These are phyloP conservation scores for Fusarium veterinarium DNA, from an alignment of 2,329 filamentous ascomycete species.

Conservation along the genomic window DNA sequence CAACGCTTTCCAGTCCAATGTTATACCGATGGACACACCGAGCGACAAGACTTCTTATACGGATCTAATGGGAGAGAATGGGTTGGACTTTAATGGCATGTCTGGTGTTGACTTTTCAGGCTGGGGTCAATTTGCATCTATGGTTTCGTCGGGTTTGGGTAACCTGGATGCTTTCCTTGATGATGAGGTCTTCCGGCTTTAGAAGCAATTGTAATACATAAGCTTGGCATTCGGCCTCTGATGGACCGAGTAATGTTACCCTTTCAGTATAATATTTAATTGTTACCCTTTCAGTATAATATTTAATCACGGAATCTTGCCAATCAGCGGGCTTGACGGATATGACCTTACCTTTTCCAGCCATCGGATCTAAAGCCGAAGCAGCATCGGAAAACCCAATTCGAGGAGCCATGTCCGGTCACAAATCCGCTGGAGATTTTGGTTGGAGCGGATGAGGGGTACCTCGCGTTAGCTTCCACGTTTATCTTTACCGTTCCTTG, in stretches of 20 bases:
- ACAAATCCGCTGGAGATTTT: constrained; percentile 7
- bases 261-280: not conserved
- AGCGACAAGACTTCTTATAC: constrained; percentile 38
- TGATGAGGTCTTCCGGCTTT: constrained; percentile 36
- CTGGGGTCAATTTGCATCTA: constrained; percentile 42
- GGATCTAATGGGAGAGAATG: constrained; percentile 32
- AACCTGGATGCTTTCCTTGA: constrained; percentile 41
- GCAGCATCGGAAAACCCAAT: constrained; percentile 7
- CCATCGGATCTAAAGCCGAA: constrained; percentile 10
- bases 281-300: not conserved
- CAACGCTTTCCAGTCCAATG: constrained; percentile 17
- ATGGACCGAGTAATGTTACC: not conserved
- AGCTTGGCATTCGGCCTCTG: not conserved
- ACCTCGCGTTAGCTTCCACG: constrained; percentile 1
- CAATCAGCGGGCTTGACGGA: not conserved
- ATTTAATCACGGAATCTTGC: not conserved
- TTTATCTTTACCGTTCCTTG: not conserved
- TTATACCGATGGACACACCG: constrained; percentile 26
- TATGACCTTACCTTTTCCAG: constrained; percentile 22
- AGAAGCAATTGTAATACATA: not conserved
- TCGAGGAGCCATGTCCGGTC: not conserved
- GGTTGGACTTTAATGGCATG: constrained; percentile 41
- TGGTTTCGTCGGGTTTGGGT: constrained; percentile 43
- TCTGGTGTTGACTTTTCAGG: constrained; percentile 34
- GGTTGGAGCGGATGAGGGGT: constrained; percentile 12